phyloP scores from a whole-genome alignment of 2,329 filamentous ascomycete genomes.

The Clarireedia homoeocarpa region DNA sequence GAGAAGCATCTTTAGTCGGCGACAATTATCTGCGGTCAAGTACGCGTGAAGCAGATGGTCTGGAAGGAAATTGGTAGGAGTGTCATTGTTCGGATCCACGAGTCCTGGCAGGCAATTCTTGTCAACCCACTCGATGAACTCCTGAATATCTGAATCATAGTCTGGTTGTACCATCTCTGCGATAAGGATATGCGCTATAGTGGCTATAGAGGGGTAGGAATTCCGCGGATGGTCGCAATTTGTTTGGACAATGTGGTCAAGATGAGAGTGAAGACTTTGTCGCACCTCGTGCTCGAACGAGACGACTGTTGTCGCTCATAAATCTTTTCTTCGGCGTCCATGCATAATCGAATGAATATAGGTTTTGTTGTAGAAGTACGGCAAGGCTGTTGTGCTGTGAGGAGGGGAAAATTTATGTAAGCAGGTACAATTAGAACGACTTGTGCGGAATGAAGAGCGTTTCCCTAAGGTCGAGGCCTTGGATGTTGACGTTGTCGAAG shows the following conservation, averaged over 20 bases:
- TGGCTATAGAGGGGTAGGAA: neutral
- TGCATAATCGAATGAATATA: neutral
- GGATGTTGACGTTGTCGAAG: neutral
- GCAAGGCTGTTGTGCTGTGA: neutral
- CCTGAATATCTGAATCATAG: neutral
- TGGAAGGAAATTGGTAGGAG: neutral
- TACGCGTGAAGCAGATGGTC: neutral
- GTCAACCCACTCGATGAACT: neutral
- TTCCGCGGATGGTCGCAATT: neutral
- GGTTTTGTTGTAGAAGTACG: neutral
- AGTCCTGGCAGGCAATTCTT: neutral
- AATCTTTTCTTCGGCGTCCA: neutral
- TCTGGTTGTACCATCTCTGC: neutral
- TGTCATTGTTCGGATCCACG: constrained; percentile 1
- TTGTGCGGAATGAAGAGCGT: neutral
- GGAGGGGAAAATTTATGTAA: too few relatives aligned
- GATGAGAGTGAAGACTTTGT: neutral
- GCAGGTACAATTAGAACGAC: neutral
- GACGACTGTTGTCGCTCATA: neutral
- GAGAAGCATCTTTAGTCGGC: neutral
- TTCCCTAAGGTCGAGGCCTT: neutral
- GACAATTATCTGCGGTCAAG: neutral
- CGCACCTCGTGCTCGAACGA: neutral
- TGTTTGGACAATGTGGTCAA: neutral
- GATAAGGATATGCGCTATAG: neutral